Evolutionary conservation across 768 basidiomycete species (phyloP).

Genomic region (Amanita molliuscula): DNA sequence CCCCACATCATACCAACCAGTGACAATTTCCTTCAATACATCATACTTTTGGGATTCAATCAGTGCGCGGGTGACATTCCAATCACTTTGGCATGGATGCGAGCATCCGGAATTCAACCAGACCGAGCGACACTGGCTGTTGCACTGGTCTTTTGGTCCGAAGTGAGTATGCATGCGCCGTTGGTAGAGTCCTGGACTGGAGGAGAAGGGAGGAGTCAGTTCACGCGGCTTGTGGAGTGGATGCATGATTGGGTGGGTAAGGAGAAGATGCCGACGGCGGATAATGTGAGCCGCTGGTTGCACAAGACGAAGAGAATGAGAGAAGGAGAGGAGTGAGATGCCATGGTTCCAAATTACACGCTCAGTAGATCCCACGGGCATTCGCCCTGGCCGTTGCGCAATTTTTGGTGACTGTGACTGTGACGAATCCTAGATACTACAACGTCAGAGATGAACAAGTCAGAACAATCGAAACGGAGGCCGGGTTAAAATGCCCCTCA

Average conservation of each 20-base stretch:
- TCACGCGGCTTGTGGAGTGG: constrained; percentile 39
- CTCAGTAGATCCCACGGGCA: too few species aligned
- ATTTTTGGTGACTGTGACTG: background rate
- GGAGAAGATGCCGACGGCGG: constrained; percentile 30
- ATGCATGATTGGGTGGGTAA: constrained; percentile 48
- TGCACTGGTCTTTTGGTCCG: constrained; percentile 61
- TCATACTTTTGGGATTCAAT: constrained; percentile 48
- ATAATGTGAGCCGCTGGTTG: constrained; percentile 24
- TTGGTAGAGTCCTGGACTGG: constrained; percentile 37
- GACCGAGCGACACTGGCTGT: constrained; percentile 44
- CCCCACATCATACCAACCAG: constrained; percentile 34
- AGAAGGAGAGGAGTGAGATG: background rate
- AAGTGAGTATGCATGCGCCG: constrained; percentile 54
- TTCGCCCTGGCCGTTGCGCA: too few species aligned
- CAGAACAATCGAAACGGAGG: background rate
- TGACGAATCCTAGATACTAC: background rate
- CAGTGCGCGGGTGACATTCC: constrained; percentile 51
- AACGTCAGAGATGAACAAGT: too few species aligned
- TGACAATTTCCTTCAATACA: constrained; percentile 43
- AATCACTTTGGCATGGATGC: constrained; percentile 66
- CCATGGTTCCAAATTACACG: too few species aligned
- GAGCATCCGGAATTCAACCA: constrained; percentile 41
- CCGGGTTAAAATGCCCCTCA: background rate
- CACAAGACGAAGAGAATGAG: constrained; percentile 21
- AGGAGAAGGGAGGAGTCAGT: constrained; percentile 27